Base-by-base conservation (phyloP, 768 basidiomycete genomes). In the Pisolithus orientalis region DNA sequence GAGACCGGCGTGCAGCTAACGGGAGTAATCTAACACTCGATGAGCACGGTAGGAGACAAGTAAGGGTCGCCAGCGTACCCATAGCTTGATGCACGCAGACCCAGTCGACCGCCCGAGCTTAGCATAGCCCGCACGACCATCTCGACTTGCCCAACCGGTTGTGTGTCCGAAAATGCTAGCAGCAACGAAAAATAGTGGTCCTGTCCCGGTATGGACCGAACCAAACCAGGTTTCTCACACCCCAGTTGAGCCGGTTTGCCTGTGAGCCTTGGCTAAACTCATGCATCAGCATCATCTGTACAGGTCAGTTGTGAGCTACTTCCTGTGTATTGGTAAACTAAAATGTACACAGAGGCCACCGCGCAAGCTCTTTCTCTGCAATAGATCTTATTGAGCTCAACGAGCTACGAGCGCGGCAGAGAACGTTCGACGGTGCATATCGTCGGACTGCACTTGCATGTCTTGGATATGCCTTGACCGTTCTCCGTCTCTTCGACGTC, bases 361-460 rank as follows among this genome's bases (percentile, higher is more conserved):
- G 74, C 31, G 67, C 72, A 11, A 53, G 75, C 44, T 84, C 82
- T 1, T 84, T 82, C 57, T 60, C 72, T 7, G 70, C 82, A 1
- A 59, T 71, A 16, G 83, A 85, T 57, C 53, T 82, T 31, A 75
- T 72, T 48, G 82, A 85, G 62, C 77, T 85, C 49, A 81, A 81
- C 24, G 90, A 93, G 63, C 67, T 93, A 16, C 78, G 90, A 13
- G 90, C 90, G 1, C 76, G 89, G 28, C 83, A 88, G 57, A 76
- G 90, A 39, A 93, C 90, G 0, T 91, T 90, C 62, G 80, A 91
- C 49, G 90, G 88, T 14, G 87, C 90, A 13, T 92, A 92, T 67
- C 77, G 76, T 38, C 81, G 90, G 27, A 86, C 83, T 0, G 89
- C 89, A 0, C 72, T 93, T 8, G 81, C 82, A 13, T 80, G 82